Evolutionary conservation across 768 basidiomycete species (phyloP).

Genomic region (Pleurotus citrinopileatus): DNA sequence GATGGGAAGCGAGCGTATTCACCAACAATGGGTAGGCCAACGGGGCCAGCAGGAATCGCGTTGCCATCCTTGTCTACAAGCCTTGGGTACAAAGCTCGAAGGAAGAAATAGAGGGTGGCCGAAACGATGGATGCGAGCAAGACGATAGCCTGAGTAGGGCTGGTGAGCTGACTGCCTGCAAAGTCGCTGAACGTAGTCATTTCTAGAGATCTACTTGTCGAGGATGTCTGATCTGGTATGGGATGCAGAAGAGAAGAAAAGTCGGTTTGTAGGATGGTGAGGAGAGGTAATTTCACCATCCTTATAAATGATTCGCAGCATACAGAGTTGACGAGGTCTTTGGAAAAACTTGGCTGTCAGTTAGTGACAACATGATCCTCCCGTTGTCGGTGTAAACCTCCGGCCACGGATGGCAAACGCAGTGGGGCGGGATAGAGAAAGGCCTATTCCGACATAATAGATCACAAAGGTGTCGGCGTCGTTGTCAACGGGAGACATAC

Average conservation of each 20-base stretch:
- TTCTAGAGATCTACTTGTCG: neutral
- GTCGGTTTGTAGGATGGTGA: neutral
- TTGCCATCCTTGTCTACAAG: conserved; percentile 17
- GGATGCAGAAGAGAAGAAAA: neutral
- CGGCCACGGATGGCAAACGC: neutral
- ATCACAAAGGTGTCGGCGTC: neutral
- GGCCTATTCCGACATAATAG: neutral
- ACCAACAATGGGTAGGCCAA: conserved; percentile 22
- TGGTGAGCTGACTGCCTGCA: conserved; percentile 9
- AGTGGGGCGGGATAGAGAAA: neutral
- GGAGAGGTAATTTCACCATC: neutral
- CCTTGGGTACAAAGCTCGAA: conserved; percentile 3
- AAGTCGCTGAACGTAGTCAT: conserved; percentile 5
- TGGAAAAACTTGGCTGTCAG: neutral
- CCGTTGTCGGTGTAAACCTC: neutral
- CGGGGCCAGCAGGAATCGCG: conserved; percentile 19
- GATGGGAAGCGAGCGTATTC: neutral
- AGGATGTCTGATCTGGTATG: neutral
- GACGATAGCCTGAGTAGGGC: conserved; percentile 8
- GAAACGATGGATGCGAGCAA: conserved; percentile 22
- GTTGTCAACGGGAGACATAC: conserved; percentile 1
- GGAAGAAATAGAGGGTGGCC: conserved; percentile 19
- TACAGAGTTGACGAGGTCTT: neutral
- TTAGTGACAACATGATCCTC: neutral
- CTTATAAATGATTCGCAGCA: neutral